phyloP scores from a whole-genome alignment of 805 yeast species.

The Candida pseudofarinosa region DNA sequence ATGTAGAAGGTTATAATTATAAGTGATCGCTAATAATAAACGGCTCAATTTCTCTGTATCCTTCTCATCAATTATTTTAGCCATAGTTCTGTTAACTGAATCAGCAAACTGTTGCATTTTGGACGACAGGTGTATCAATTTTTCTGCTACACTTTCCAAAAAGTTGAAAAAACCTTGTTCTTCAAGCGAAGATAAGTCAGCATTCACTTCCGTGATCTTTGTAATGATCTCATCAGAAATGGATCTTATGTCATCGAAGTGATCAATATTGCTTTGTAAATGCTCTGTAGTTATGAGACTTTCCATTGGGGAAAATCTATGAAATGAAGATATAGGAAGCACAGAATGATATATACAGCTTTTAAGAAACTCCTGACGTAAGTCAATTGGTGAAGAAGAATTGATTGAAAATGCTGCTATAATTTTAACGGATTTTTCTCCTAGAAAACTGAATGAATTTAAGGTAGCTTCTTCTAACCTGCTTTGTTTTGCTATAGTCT shows the following conservation, averaged over 20 bases:
- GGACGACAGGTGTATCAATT: conserved; percentile 19
- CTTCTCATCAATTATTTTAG: conserved; percentile 20
- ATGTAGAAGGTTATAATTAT: conserved; percentile 37
- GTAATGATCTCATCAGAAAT: conserved; percentile 22
- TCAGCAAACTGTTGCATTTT: conserved; percentile 23
- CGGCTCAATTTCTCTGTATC: conserved; percentile 36
- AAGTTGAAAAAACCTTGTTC: conserved; percentile 34
- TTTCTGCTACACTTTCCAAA: conserved; percentile 16
- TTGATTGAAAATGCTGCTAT: conserved; percentile 8
- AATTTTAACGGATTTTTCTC: conserved; percentile 8
- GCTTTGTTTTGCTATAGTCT: conserved; percentile 7
- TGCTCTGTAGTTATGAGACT: conserved; percentile 19
- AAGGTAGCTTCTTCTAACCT: conserved; percentile 14
- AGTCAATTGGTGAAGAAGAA: conserved; percentile 12
- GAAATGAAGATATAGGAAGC: conserved; percentile 21
- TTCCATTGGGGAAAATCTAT: conserved; percentile 25
- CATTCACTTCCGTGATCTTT: conserved; percentile 28
- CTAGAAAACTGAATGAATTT: conserved; percentile 13
- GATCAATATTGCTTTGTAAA: conserved; percentile 24
- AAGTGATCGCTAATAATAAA: conserved; percentile 48
- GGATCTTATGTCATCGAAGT: conserved; percentile 18
- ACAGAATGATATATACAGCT: conserved; percentile 27
- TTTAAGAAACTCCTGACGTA: conserved; percentile 25
- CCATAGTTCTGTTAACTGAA: conserved; percentile 16
- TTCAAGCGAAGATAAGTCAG: conserved; percentile 38